These are phyloP conservation scores for Colletotrichum scovillei DNA, from an alignment of 2,329 filamentous ascomycete species.

Conservation along the genomic window DNA sequence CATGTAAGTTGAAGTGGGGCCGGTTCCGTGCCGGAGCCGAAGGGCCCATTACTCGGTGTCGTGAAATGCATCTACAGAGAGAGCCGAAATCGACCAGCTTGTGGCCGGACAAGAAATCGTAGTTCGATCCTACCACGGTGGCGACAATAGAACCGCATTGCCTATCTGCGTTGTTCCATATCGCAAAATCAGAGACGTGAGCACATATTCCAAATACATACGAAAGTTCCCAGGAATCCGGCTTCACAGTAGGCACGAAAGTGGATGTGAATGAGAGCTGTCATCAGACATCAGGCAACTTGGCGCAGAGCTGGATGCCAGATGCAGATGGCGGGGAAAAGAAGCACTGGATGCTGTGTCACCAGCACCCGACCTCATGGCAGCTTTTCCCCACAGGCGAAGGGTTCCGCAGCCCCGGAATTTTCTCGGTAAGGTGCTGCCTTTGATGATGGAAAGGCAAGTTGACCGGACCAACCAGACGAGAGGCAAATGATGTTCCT, in stretches of 20 bases:
- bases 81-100: background rate
- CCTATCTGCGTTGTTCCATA: background rate
- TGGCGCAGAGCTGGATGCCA: background rate
- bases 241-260: background rate
- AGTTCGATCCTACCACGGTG: background rate
- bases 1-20: background rate
- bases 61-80: background rate
- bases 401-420: constrained; percentile 20
- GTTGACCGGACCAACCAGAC: background rate
- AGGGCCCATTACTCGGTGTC: background rate
- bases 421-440: background rate
- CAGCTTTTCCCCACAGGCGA: background rate
- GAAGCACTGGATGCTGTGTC: background rate
- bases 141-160: too few species aligned
- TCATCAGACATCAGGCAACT: background rate
- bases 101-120: background rate
- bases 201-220: background rate
- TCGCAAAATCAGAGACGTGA: background rate
- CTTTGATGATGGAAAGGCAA: background rate
- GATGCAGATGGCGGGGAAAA: background rate
- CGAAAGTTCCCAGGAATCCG: too few species aligned
- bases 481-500: constrained; percentile 8
- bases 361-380: background rate
- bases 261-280: background rate
- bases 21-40: background rate